A percentile compares a stretch with the other conserved stretches of the same genome.
Evolutionary conservation across 768 basidiomycete species (phyloP).

Genomic region (Phanerochaete carnosa): DNA sequence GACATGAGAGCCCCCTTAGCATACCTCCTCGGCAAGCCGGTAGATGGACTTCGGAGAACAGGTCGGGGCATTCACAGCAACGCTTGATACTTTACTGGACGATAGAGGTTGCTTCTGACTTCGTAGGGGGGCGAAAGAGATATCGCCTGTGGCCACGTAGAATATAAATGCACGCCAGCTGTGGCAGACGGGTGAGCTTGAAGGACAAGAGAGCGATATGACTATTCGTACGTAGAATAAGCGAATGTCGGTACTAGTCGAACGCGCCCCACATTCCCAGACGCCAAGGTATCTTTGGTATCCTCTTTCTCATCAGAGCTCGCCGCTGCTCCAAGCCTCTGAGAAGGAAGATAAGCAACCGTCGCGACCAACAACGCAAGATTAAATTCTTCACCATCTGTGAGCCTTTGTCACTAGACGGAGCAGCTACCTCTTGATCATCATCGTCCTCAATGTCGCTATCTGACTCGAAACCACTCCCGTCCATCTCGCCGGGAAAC

Average conservation of each 20-base stretch:
- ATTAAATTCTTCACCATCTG: neutral
- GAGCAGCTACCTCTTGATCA: neutral
- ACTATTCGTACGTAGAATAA: neutral
- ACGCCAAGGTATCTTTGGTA: neutral
- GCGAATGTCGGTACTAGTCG: neutral
- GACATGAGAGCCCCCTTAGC: neutral
- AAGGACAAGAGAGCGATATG: too few relatives aligned
- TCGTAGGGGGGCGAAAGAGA: slow-evolving; percentile 15
- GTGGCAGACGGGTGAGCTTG: neutral
- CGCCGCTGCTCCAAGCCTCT: neutral
- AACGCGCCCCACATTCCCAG: neutral
- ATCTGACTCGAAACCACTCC: slow-evolving; percentile 1
- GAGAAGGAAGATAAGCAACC: neutral
- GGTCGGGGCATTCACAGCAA: neutral
- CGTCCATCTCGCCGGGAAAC: neutral
- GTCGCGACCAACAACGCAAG: neutral
- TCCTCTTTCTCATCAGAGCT: neutral
- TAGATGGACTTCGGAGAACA: slow-evolving; percentile 26
- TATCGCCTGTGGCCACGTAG: slow-evolving; percentile 16
- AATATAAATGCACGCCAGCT: slow-evolving; percentile 13
- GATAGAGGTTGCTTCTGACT: slow-evolving; percentile 1
- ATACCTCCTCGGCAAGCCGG: slow-evolving; percentile 18
- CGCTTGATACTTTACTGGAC: neutral
- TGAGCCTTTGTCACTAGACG: neutral
- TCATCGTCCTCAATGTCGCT: slow-evolving; percentile 8